Conservation (phyloP, 1,284 basidiomycete genomes). For the Apiotrichum gamsii region DNA sequence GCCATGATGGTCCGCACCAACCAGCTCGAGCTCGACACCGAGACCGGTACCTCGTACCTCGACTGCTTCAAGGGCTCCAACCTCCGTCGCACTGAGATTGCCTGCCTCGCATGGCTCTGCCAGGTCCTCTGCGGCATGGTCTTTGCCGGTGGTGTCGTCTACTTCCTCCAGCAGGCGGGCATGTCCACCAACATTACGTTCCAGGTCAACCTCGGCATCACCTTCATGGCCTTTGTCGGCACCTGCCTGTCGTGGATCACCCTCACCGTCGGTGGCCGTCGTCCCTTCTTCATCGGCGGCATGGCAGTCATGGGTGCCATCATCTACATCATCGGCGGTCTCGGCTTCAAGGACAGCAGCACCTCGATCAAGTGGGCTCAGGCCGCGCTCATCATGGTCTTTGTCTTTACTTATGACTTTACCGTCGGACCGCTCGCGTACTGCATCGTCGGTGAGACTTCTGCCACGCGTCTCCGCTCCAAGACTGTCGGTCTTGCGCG, state of each 20-base stretch:
- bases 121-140: constrained; percentile 24
- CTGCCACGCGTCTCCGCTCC: constrained; percentile 46
- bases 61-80: constrained; percentile 31
- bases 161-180: constrained; percentile 26
- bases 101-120: constrained; percentile 10
- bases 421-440: constrained; percentile 30
- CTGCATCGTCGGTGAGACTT: constrained; percentile 44
- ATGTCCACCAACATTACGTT: constrained; percentile 8
- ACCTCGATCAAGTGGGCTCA: constrained; percentile 12
- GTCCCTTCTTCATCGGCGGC: constrained; percentile 49
- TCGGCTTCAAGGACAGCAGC: constrained; percentile 8
- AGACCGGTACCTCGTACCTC: constrained; percentile 17
- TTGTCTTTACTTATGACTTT: constrained; percentile 25
- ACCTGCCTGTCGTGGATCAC: constrained; percentile 44
- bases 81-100: constrained; percentile 18
- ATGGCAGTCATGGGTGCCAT: constrained; percentile 42
- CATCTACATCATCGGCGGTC: constrained; percentile 48
- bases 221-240: constrained; percentile 43
- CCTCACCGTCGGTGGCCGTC: constrained; percentile 41
- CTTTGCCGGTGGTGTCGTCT: constrained; percentile 18
- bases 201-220: constrained; percentile 39
- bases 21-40: constrained; percentile 25
- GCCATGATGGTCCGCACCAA: constrained; percentile 46
- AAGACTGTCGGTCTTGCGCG: constrained; percentile 51
- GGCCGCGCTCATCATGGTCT: constrained; percentile 20